A percentile compares a stretch with the other conserved stretches of the same genome.
phyloP scores from a whole-genome alignment of 2,329 filamentous ascomycete genomes.

The Chlorencoelia australis region DNA sequence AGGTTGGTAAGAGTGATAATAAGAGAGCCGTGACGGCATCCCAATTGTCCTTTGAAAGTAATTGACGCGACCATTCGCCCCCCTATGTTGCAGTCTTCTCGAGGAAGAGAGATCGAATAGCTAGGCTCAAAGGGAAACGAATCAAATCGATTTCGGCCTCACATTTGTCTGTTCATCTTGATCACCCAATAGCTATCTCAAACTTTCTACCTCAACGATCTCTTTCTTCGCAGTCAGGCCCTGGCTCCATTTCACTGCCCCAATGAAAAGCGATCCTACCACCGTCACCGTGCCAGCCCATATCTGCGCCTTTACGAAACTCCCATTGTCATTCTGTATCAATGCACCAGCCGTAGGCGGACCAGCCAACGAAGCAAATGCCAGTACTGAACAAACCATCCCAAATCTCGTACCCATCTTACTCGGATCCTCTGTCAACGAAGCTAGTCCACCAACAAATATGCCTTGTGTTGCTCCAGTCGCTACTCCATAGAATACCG shows the following conservation, averaged over 20 bases:
- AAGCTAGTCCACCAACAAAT: constrained; percentile 38
- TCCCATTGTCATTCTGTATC: neutral
- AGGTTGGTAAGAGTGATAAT: too few relatives aligned
- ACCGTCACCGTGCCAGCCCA: constrained; percentile 4
- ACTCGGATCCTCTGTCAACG: constrained; percentile 38
- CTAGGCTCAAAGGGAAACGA: too few relatives aligned
- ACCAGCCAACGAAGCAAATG: constrained; percentile 5
- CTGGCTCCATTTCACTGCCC: neutral
- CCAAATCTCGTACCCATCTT: constrained; percentile 46
- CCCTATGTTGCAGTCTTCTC: too few relatives aligned
- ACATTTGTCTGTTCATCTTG: too few relatives aligned
- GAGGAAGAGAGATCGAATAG: too few relatives aligned
- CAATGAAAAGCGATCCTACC: neutral
- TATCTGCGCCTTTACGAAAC: constrained; percentile 3
- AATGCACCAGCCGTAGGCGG: constrained; percentile 6
- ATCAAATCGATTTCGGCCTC: too few relatives aligned
- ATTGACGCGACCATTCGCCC: too few relatives aligned
- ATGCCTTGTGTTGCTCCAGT: constrained; percentile 38
- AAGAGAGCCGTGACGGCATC: too few relatives aligned
- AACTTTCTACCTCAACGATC: too few relatives aligned
- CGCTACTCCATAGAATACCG: constrained; percentile 38
- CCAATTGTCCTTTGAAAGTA: too few relatives aligned
- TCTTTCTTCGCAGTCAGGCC: too few relatives aligned
- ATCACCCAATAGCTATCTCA: too few relatives aligned
- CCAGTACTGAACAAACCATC: constrained; percentile 36